phyloP scores from a whole-genome alignment of 2,329 filamentous ascomycete species.

The Beauveria sp. region DNA sequence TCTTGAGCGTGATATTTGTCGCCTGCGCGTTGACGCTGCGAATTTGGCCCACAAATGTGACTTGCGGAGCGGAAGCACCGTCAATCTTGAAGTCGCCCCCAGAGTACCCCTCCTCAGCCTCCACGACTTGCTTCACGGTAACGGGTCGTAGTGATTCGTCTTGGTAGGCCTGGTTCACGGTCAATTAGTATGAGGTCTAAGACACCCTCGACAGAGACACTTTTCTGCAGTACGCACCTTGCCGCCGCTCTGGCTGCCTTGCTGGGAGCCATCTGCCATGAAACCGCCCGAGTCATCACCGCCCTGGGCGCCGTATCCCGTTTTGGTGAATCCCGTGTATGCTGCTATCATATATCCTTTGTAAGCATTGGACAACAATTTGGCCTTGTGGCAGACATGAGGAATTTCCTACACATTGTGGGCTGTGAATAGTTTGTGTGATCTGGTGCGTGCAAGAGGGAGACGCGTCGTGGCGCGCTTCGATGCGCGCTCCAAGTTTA shows the following conservation, averaged over 20 bases:
- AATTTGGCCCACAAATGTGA: conserved; percentile 83
- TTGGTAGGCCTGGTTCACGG: conserved; percentile 45
- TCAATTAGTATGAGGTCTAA: neutral
- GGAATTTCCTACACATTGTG: conserved; percentile 27
- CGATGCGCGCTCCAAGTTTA: conserved; percentile 16
- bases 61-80: conserved; percentile 60
- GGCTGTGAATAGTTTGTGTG: conserved; percentile 14
- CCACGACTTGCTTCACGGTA: conserved; percentile 89
- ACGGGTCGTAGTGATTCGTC: conserved; percentile 88
- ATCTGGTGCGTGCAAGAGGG: conserved; percentile 14
- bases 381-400: neutral
- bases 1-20: conserved; percentile 84
- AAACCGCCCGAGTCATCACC: conserved; percentile 57
- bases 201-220: neutral
- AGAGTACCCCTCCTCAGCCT: conserved; percentile 68
- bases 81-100: conserved; percentile 77
- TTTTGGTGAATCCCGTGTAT: conserved; percentile 41
- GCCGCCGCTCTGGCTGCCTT: conserved; percentile 45
- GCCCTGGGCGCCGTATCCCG: conserved; percentile 45
- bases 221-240: conserved; percentile 30
- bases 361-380: conserved; percentile 2
- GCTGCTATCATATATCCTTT: conserved; percentile 28
- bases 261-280: conserved; percentile 51
- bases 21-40: conserved; percentile 78
- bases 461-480: conserved; percentile 28